phyloP scores from a whole-genome alignment of 345 rosid species.

The Excoecaria agallocha region DNA sequence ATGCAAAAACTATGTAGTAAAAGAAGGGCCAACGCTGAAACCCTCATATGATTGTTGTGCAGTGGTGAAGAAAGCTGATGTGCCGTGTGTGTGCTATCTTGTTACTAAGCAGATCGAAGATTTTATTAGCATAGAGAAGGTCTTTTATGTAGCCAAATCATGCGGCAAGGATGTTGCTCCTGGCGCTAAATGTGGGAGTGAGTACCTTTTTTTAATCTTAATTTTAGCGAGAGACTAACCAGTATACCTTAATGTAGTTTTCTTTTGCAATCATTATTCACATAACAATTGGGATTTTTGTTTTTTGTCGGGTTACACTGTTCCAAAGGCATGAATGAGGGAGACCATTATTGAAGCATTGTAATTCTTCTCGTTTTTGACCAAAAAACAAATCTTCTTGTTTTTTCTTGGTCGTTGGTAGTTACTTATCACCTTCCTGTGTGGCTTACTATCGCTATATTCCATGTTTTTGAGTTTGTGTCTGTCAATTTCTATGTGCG shows the following conservation, averaged over 20 bases:
- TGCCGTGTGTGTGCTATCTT: constrained; percentile 25
- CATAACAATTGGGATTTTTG: too few species aligned
- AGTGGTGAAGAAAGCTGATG: constrained; percentile 17
- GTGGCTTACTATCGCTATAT: too few species aligned
- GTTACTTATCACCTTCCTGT: too few species aligned
- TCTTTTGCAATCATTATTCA: not conserved
- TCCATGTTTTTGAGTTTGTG: too few species aligned
- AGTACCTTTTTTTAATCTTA: not conserved
- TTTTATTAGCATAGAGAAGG: constrained; percentile 29
- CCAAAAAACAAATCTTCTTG: not conserved
- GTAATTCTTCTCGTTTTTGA: not conserved
- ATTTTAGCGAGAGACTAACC: not conserved
- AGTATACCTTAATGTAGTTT: too few species aligned
- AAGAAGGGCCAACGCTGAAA: constrained; percentile 2
- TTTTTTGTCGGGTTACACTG: not conserved
- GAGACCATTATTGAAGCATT: not conserved
- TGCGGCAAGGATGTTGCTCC: constrained; percentile 24
- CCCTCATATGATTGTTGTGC: constrained; percentile 24
- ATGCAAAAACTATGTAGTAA: not conserved
- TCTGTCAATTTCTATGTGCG: too few species aligned
- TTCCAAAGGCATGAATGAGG: not conserved
- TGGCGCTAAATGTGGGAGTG: constrained; percentile 35
- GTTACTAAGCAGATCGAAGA: constrained; percentile 21
- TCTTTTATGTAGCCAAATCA: constrained; percentile 19
- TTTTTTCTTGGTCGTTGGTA: not conserved